Conservation (phyloP, 2,329 filamentous ascomycete genomes). For the Geosmithia putterillii region DNA sequence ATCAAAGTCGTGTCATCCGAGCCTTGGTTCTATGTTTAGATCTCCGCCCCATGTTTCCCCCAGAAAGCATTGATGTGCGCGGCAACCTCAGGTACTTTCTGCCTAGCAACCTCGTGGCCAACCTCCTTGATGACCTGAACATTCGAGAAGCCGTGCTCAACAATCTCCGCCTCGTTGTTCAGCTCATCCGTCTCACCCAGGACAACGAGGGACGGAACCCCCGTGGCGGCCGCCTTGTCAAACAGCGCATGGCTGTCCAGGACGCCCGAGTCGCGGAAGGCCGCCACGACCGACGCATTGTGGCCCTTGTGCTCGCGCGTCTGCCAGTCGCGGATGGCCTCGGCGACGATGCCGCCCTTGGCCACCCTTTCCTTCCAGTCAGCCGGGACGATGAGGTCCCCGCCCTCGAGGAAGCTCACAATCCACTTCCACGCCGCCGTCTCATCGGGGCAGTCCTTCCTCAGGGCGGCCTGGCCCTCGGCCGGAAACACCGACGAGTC, state of each 20-base stretch:
- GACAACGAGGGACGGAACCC: constrained; percentile 6
- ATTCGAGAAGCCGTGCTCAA: constrained; percentile 7
- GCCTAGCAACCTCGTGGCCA: constrained; percentile 12
- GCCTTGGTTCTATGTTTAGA: no score
- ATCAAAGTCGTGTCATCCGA: no score
- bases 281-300: constrained; percentile 27
- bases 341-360: constrained; percentile 29
- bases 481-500: constrained; percentile 11
- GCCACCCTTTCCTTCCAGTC: constrained; percentile 30
- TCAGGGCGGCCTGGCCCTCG: constrained; percentile 11
- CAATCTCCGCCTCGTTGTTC: constrained; percentile 6
- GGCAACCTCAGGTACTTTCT: constrained; percentile 10
- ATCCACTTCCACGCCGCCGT: constrained; percentile 24
- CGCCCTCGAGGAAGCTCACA: no score
- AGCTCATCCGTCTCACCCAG: constrained; percentile 13
- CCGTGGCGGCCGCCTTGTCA: constrained; percentile 4
- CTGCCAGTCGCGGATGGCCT: constrained; percentile 35
- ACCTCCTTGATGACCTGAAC: constrained; percentile 9
- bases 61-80: constrained; percentile 7
- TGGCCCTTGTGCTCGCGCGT: constrained; percentile 31
- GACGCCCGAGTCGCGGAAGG: constrained; percentile 31
- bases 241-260: constrained; percentile 17
- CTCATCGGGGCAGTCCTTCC: constrained; percentile 13
- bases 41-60: background rate
- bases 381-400: constrained; percentile 14